phyloP scores from a whole-genome alignment of 1,284 basidiomycete species.

The Xanthoconium separans region DNA sequence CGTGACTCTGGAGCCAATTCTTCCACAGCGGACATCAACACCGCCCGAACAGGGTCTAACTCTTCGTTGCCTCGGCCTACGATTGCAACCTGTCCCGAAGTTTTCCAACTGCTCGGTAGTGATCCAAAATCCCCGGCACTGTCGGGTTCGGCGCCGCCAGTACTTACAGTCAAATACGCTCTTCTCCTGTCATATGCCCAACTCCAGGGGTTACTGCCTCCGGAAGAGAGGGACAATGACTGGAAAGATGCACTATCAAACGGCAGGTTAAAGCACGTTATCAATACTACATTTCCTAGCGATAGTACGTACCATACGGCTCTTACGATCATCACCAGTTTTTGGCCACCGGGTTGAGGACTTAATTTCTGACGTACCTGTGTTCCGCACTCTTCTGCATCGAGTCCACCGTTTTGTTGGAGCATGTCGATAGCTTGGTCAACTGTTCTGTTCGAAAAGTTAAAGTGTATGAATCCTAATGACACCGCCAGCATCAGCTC shows the following conservation, averaged over 20 bases:
- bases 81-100: conserved; percentile 13
- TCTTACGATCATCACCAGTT: conserved; percentile 15
- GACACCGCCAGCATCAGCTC: not conserved
- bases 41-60: conserved; percentile 13
- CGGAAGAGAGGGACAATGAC: conserved; percentile 38
- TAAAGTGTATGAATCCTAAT: not conserved
- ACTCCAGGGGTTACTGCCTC: conserved; percentile 38
- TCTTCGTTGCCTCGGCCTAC: conserved; percentile 18
- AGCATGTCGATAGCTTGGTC: not conserved
- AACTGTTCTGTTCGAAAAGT: not conserved
- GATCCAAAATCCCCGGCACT: conserved; percentile 26
- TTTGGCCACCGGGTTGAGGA: conserved; percentile 16
- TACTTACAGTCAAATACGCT: conserved; percentile 41
- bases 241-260: conserved; percentile 38
- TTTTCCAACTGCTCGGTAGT: conserved; percentile 20
- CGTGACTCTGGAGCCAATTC: conserved; percentile 7
- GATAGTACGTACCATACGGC: conserved; percentile 23
- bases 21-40: conserved; percentile 9
- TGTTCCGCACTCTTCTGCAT: conserved; percentile 3
- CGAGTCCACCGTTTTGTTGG: not conserved
- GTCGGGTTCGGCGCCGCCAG: conserved; percentile 23
- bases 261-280: conserved; percentile 17
- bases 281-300: conserved; percentile 21
- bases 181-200: conserved; percentile 47
- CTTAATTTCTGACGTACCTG: not conserved